Evolutionary conservation across 2,329 filamentous ascomycete species (phyloP).

Genomic region (Colletotrichum spinosum): DNA sequence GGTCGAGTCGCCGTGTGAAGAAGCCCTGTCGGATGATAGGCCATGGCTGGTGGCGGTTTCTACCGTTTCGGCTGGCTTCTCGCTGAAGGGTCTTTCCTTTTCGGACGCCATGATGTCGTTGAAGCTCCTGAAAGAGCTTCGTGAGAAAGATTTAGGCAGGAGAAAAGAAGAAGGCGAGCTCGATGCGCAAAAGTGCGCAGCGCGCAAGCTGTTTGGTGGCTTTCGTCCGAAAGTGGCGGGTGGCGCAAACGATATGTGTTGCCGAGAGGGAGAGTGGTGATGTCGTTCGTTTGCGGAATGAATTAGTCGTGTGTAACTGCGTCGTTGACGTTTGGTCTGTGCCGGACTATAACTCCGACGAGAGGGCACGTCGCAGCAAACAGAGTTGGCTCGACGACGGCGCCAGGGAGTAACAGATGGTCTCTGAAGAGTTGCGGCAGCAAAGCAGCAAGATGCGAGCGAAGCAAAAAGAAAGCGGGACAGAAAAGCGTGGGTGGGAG

Average conservation of each 20-base stretch:
- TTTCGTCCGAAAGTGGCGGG: slow-evolving; percentile 9
- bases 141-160: neutral
- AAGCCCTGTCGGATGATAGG: slow-evolving; percentile 45
- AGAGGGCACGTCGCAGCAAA: too few species aligned
- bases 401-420: slow-evolving; percentile 3
- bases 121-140: slow-evolving; percentile 18
- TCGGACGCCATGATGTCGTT: slow-evolving; percentile 21
- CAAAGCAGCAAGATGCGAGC: neutral
- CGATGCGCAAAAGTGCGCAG: slow-evolving; percentile 28
- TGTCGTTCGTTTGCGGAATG: slow-evolving; percentile 11
- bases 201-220: slow-evolving; percentile 23
- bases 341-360: neutral
- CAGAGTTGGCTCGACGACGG: slow-evolving; percentile 13
- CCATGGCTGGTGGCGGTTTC: slow-evolving; percentile 43
- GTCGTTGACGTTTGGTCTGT: neutral
- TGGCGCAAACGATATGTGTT: neutral
- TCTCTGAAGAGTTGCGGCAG: neutral
- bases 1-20: slow-evolving; percentile 51
- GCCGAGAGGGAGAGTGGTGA: slow-evolving; percentile 12
- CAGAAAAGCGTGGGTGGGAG: neutral
- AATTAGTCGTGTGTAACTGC: neutral
- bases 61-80: slow-evolving; percentile 19
- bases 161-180: slow-evolving; percentile 9
- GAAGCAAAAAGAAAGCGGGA: neutral
- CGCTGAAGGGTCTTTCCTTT: slow-evolving; percentile 26